Evolutionary conservation across 1,284 basidiomycete species (phyloP).

Genomic region (Malassezia obtusa): DNA sequence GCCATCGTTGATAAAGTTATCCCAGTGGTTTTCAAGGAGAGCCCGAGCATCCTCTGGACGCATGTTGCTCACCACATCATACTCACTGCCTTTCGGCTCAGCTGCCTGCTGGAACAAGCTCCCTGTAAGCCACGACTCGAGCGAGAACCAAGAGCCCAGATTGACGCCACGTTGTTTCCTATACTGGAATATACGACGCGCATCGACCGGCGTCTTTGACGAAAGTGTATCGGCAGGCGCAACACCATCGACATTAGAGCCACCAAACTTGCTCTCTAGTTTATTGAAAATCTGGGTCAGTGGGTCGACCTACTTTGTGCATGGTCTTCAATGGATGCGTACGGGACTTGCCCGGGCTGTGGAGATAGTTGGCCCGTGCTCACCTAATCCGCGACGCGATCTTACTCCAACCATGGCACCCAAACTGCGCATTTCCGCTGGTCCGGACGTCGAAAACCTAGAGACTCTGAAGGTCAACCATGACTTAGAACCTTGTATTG

Average conservation of each 20-base stretch:
- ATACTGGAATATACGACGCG: constrained; percentile 54
- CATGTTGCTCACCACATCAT: constrained; percentile 62
- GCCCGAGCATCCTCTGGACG: constrained; percentile 53
- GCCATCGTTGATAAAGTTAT: constrained; percentile 51
- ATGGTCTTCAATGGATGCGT: neutral
- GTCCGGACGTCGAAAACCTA: constrained; percentile 24
- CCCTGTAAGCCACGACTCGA: constrained; percentile 47
- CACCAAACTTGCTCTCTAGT: neutral
- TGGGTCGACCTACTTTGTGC: constrained; percentile 2
- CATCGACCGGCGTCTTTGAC: neutral
- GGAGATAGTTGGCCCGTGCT: constrained; percentile 2
- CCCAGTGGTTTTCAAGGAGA: constrained; percentile 69
- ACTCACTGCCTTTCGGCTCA: constrained; percentile 37
- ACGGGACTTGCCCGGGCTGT: neutral
- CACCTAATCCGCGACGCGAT: neutral
- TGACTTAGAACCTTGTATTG: constrained; percentile 20
- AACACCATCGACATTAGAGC: neutral
- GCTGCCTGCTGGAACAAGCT: constrained; percentile 31
- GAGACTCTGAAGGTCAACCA: constrained; percentile 34
- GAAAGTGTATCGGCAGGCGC: neutral
- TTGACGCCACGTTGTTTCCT: constrained; percentile 73
- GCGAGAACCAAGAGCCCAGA: constrained; percentile 55
- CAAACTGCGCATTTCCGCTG: constrained; percentile 36
- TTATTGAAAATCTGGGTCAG: constrained; percentile 8
- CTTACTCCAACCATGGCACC: constrained; percentile 28